Base-by-base conservation (phyloP, 2,329 filamentous ascomycete genomes). In the Fusarium mexicanum region DNA sequence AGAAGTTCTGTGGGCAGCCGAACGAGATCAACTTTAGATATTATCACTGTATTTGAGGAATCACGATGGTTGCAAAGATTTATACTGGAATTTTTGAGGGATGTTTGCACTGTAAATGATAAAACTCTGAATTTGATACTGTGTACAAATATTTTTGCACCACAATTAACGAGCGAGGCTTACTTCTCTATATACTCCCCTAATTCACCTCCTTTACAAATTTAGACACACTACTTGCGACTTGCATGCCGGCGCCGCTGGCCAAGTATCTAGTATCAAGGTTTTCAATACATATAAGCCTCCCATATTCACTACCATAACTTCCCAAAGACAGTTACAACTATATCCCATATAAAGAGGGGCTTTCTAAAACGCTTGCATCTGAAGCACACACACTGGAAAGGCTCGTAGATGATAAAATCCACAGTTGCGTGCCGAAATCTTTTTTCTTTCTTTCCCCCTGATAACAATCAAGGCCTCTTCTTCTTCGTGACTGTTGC, bases 171-270 rank as follows among this genome's bases (percentile, higher is more conserved):
- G 2, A 26, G 5, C 24, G 12, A 26, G 24, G 24, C 2, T 26
- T 26, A 26, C 0, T 46, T 26, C 24, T 46, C 8, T 4, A 29
- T 6, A 7, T 2, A 29, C 5, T 29, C 10, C 24, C 44, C 18
- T 14, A 0, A 14, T 2, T 3, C 12, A 20, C 24, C 4, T 47
- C 24, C 12, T 26, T 10, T 3, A 7, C 44, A 20, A 8, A n/a
- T n/a, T 22, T 41, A n/a, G 3, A 41, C 22, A n/a, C 3, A 16
- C 0, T 1, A 16, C 40, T n/a, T n/a, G 13, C 13, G 22, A n/a
- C 40, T 41, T n/a, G 22, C 22, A 14, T n/a, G 40, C 1, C 2
- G 5, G 22, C 13, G 8, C 22, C 22, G 16, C 22, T n/a, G 40
- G 13, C 22, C 40, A 41, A 5, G 40, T 16, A 5, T n/a, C 3